These are phyloP conservation scores for Zhuliangozyma blackwelliae DNA, from an alignment of 1,139 yeast genomes.

Conservation along the genomic window DNA sequence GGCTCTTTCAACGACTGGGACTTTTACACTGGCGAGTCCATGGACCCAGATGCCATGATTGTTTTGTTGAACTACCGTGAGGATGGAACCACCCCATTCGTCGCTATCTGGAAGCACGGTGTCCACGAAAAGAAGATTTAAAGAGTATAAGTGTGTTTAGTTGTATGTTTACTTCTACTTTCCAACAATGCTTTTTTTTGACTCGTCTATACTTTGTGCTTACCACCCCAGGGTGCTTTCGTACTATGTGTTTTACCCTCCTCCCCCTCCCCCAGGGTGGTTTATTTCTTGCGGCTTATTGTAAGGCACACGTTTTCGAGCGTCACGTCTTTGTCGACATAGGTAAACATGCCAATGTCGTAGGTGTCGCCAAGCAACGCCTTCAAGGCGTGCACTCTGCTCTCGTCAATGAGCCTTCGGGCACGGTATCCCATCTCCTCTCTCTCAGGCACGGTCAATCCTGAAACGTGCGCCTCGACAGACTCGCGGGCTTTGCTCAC, in stretches of 20 bases:
- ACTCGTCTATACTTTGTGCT: too few species aligned
- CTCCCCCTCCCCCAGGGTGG: not conserved
- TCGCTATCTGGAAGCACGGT: slow-evolving; percentile 99
- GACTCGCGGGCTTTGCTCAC: slow-evolving; percentile 31
- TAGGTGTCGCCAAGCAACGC: slow-evolving; percentile 23
- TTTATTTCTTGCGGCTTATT: slow-evolving; percentile 2
- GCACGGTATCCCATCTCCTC: slow-evolving; percentile 61
- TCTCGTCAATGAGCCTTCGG: slow-evolving; percentile 63
- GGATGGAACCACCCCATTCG: slow-evolving; percentile 97
- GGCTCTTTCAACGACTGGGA: slow-evolving; percentile 98
- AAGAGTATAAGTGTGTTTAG: slow-evolving; percentile 13
- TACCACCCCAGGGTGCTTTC: too few species aligned
- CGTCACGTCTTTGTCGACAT: slow-evolving; percentile 55
- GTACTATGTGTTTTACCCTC: too few species aligned
- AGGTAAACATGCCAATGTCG: slow-evolving; percentile 50
- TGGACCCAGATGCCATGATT: slow-evolving; percentile 99
- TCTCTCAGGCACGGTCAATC: slow-evolving; percentile 41
- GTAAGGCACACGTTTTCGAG: slow-evolving; percentile 66
- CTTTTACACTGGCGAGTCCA: slow-evolving; percentile 98
- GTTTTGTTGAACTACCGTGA: slow-evolving; percentile 99
- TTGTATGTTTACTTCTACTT: not conserved
- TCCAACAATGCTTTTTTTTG: too few species aligned
- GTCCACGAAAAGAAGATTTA: slow-evolving; percentile 83
- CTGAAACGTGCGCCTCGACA: slow-evolving; percentile 38
- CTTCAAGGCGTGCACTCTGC: slow-evolving; percentile 44